phyloP scores from a whole-genome alignment of 2,329 filamentous ascomycete species.

The Aspergillaceae sp. region DNA sequence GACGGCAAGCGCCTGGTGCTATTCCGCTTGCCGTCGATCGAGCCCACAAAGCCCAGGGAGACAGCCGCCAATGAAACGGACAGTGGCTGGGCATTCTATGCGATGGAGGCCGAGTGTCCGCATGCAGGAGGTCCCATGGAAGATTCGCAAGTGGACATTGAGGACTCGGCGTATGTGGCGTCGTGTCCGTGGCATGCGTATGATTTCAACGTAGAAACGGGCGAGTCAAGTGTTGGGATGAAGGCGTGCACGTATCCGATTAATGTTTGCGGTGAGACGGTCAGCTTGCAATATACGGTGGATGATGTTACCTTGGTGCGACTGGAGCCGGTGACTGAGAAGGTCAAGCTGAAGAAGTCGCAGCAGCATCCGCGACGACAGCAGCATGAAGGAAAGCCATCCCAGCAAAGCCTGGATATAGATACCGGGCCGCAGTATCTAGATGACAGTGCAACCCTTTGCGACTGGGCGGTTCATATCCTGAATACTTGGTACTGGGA shows the following conservation, averaged over 20 bases:
- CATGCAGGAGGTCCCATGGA: slow-evolving; percentile 41
- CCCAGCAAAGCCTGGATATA: background rate
- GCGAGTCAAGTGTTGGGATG: slow-evolving; percentile 41
- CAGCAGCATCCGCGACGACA: slow-evolving; percentile 11
- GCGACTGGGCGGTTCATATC: slow-evolving; percentile 42
- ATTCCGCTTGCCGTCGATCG: slow-evolving; percentile 38
- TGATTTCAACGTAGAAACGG: slow-evolving; percentile 43
- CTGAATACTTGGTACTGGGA: slow-evolving; percentile 39
- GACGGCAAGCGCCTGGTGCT: slow-evolving; percentile 39
- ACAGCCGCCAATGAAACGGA: slow-evolving; percentile 21
- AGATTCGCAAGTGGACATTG: slow-evolving; percentile 40
- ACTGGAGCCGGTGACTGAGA: slow-evolving; percentile 40
- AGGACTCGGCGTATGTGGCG: slow-evolving; percentile 40
- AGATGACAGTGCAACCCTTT: slow-evolving; percentile 36
- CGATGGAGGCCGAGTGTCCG: slow-evolving; percentile 43
- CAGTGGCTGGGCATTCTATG: slow-evolving; percentile 40
- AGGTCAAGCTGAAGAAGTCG: slow-evolving; percentile 36
- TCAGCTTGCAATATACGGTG: slow-evolving; percentile 25
- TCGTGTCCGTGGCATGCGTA: slow-evolving; percentile 44
- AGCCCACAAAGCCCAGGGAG: slow-evolving; percentile 17
- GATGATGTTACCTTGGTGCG: slow-evolving; percentile 19
- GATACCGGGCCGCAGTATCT: slow-evolving; percentile 18
- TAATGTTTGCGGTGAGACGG: slow-evolving; percentile 25
- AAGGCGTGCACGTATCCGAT: slow-evolving; percentile 42
- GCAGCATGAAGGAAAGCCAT: slow-evolving; percentile 1